A percentile compares a stretch with the other conserved stretches of the same genome.
Conservation (phyloP, 2,329 filamentous ascomycete genomes). For the Bipolaris victoriae region DNA sequence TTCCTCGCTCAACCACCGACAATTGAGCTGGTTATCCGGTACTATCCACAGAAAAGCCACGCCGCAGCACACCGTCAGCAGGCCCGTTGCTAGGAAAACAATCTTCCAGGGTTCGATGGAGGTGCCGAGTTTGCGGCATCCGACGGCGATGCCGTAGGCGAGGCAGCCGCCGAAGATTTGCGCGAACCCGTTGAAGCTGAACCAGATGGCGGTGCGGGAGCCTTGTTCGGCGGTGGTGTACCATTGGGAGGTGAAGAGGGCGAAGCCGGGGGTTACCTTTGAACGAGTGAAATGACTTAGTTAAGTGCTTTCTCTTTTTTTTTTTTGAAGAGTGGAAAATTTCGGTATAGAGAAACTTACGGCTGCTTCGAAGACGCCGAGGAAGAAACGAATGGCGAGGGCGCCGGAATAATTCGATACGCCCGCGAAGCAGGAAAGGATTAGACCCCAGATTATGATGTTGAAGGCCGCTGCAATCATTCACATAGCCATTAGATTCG, state of each 20-base stretch:
- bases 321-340: too few relatives aligned
- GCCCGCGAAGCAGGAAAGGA: slow-evolving; percentile 67
- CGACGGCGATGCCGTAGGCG: slow-evolving; percentile 68
- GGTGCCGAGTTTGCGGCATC: slow-evolving; percentile 61
- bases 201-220: slow-evolving; percentile 69
- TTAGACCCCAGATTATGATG: slow-evolving; percentile 67
- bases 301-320: too few relatives aligned
- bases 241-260: slow-evolving; percentile 72
- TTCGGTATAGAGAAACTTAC: slow-evolving; percentile 45
- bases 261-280: slow-evolving; percentile 65
- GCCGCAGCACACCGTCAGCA: slow-evolving; percentile 52
- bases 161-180: slow-evolving; percentile 67
- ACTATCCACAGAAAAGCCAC: slow-evolving; percentile 54
- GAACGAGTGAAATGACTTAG: too few relatives aligned
- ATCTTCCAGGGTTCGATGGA: slow-evolving; percentile 70
- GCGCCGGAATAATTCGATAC: slow-evolving; percentile 66
- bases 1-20: slow-evolving; percentile 66
- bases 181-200: slow-evolving; percentile 69
- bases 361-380: slow-evolving; percentile 71
- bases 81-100: slow-evolving; percentile 55
- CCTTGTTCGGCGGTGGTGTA: slow-evolving; percentile 74
- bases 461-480: slow-evolving; percentile 58
- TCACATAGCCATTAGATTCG: background rate
- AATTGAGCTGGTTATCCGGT: slow-evolving; percentile 67
- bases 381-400: slow-evolving; percentile 69